Base-by-base conservation (phyloP, 768 basidiomycete species). In the Hygrophoropsis aurantiaca region DNA sequence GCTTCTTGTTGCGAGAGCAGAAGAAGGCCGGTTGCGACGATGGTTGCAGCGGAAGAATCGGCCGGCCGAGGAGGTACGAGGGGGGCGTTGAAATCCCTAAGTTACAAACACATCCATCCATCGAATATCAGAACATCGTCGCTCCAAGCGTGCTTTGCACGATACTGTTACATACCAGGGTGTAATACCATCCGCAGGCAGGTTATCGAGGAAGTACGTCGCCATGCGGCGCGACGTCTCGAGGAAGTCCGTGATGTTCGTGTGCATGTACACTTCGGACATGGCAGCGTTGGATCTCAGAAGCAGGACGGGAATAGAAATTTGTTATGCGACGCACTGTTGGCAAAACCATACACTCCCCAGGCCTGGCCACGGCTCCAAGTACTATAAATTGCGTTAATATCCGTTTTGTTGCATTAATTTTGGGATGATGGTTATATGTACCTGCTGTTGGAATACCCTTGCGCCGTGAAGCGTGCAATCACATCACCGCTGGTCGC, bases 11-110 rank as follows among this genome's bases (percentile, higher is more conserved):
- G 56, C 6, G 83, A 71, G 6, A 88, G 72, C 10, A 85, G 65
- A 30, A 88, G 61, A 35, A 89, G 69, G 1, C 74, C 85, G 25
- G 72, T 80, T 3, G 77, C 77, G 0, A 76, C 82, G 51, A 87
- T 77, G 30, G 77, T 81, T 8, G 84, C 81, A 4, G 86, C 84
- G 13, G 85, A 85, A 2, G 81, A 83, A 64, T 89, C 87, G 0
- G 84, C 83, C 1, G 81, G 79, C 11, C 78, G 73, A 15, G 78
- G 75, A 2, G 81, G 82, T 6, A 60, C 60, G 32, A 75, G 58
- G 0, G 85, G 85, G 5, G 84, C 86, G 49, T 87, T 77, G 67
- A 86, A 89, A 61, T 87, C 85, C 86, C 85, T 86, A n/a, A n/a
- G n/a, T n/a, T n/a, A 41, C 26, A 38, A 9, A 20, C 40, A 35